Base-by-base conservation (phyloP, 2,329 filamentous ascomycete genomes). In the Botrytis deweyae region DNA sequence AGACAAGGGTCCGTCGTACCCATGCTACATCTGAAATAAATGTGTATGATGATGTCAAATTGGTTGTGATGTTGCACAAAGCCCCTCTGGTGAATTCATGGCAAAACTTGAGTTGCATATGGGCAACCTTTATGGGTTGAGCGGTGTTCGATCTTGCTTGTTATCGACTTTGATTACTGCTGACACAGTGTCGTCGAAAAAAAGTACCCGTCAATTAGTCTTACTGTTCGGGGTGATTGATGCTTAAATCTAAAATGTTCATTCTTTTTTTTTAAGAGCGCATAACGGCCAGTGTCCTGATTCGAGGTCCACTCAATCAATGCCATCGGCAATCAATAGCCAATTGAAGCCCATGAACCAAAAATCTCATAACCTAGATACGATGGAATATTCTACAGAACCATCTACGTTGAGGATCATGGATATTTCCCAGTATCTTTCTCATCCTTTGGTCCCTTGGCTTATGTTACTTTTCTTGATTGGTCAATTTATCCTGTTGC, bases 401-500 rank as follows among this genome's bases (percentile, higher is more conserved):
- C 58, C 42, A 72, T 72, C 70, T 65, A 65, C 62, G 36, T 16
- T 52, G n/a, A 66, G 61, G 61, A 55, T 72, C 61, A 42, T 65
- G 49, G 63, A 59, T 59, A 36, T 6, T 40, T 36, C 9, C 25
- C 18, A 8, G 2, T 8, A 61, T 10, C 59, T 29, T 68, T 52
- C 38, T 49, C 46, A 52, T 46, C 38, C 49, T 46, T 49, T 36
- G 33, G 46, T 52, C 20, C 62, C 44, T 58, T 49, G 42, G 38
- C 36, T 44, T 25, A 16, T 58, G 4, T 29, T 46, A 22, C 12
- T 16, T 20, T 20, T 12, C 8, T 46, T 69, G 14, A 70, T 64
- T 70, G 65, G 55, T 33, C 38, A 12, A 18, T 70, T 44, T 18
- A 55, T 63, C 36, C 22, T 70, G 66, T 76, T 72, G 76, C 76